Conservation (phyloP, 495 filamentous ascomycete species). For the Astrothelium subdiscretum region DNA sequence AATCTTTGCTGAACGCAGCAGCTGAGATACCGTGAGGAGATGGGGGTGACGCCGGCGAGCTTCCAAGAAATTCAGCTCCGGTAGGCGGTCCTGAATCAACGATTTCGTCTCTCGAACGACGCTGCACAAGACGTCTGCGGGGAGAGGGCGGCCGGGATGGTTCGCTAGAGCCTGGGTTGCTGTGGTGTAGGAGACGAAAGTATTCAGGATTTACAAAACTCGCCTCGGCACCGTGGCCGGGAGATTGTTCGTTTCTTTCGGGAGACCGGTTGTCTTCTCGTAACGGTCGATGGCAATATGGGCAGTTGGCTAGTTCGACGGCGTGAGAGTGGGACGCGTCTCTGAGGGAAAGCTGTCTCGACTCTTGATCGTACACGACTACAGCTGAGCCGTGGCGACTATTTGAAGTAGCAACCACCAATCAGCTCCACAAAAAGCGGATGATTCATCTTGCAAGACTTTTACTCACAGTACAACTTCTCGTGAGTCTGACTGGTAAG, state of each 20-base stretch:
- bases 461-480: slow-evolving; percentile 26
- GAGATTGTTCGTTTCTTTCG: slow-evolving; percentile 23
- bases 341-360: slow-evolving; percentile 71
- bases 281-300: slow-evolving; percentile 76
- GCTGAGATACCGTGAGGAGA: slow-evolving; percentile 60
- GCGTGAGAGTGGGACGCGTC: slow-evolving; percentile 39
- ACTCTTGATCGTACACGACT: slow-evolving; percentile 78
- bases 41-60: slow-evolving; percentile 30
- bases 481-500: slow-evolving; percentile 25
- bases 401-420: slow-evolving; percentile 2
- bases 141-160: slow-evolving; percentile 41
- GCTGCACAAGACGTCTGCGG: slow-evolving; percentile 39
- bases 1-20: slow-evolving; percentile 78
- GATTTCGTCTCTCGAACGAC: slow-evolving; percentile 18
- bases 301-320: slow-evolving; percentile 58
- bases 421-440: neutral
- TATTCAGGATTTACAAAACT: slow-evolving; percentile 82
- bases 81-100: slow-evolving; percentile 20
- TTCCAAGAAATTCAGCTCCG: slow-evolving; percentile 43
- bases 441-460: neutral
- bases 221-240: slow-evolving; percentile 32
- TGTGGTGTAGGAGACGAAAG: slow-evolving; percentile 79
- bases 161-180: slow-evolving; percentile 38
- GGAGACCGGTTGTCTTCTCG: slow-evolving; percentile 35
- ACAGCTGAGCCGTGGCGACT: slow-evolving; percentile 88